These are phyloP conservation scores for Colletotrichum lindemuthianum DNA, from an alignment of 2,329 filamentous ascomycete genomes.

Conservation along the genomic window DNA sequence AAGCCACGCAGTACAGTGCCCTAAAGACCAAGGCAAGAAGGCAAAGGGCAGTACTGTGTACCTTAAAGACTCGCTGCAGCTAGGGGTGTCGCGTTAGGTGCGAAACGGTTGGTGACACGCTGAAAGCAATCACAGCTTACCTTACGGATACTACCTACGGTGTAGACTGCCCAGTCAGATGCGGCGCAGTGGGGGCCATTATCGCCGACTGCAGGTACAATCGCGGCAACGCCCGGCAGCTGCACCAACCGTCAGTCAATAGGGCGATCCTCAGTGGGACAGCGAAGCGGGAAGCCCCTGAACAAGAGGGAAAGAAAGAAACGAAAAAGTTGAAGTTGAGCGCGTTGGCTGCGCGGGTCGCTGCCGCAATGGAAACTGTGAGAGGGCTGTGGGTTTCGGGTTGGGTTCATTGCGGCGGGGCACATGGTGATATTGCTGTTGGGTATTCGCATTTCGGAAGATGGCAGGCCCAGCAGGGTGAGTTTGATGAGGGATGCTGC, in stretches of 20 bases:
- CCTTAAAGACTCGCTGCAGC: too few relatives aligned
- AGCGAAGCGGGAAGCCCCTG: slow-evolving; percentile 2
- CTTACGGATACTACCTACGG: too few relatives aligned
- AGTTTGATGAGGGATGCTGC: slow-evolving; percentile 24
- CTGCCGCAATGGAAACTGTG: background rate
- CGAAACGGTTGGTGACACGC: too few relatives aligned
- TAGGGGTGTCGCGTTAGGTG: too few relatives aligned
- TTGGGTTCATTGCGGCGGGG: slow-evolving; percentile 21
- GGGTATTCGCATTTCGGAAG: background rate
- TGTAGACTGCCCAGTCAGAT: slow-evolving; percentile 3
- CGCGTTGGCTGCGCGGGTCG: too few relatives aligned
- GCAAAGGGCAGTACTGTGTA: too few relatives aligned
- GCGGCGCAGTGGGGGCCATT: background rate
- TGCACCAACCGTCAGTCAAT: background rate
- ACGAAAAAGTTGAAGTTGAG: background rate
- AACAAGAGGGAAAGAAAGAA: background rate
- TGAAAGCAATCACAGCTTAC: too few relatives aligned
- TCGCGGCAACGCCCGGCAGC: slow-evolving; percentile 1
- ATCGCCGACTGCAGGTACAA: slow-evolving; percentile 19
- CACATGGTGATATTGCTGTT: background rate
- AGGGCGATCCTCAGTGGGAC: slow-evolving; percentile 26
- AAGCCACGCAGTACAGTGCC: too few relatives aligned
- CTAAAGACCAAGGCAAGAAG: too few relatives aligned
- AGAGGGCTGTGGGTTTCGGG: background rate
- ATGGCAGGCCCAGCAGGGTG: slow-evolving; percentile 13